Base-by-base conservation (phyloP, 306 rosid species). In the Rubus idaeus region DNA sequence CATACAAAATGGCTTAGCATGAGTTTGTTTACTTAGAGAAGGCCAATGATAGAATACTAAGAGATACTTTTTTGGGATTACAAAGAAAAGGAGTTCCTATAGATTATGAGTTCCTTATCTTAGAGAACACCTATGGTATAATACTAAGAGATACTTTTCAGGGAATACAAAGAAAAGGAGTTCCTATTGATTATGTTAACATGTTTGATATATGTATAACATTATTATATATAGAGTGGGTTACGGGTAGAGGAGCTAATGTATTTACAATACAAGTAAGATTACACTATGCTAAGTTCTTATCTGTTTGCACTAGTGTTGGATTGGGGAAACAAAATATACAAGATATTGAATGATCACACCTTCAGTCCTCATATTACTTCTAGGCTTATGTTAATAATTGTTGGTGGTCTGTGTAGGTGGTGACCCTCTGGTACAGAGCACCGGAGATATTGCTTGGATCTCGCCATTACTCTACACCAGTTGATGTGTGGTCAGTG, bases 371-470 rank as follows among this genome's bases (percentile, higher is more conserved):
- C 23, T 35, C 23, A 20, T 58, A 45, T 3, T 35, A 30, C 17
- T 61, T 30, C 56, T 69, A 77, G 47, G 39, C 9, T 23, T 68
- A 70, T 51, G 70, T 71, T 77, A 52, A 57, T 80, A 69, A 70
- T 68, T 44, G 10, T 73, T 67, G 62, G 68, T 65, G 62, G 75
- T 74, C 56, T 70, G 20, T 81, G 37, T 85, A 94, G 98, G 98
- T 95, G 86, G 99, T 95, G 80, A 95, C 99, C 40, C 89, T 95
- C 20, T 95, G 99, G 99, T 95, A 95, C 76, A 88, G 99, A 89
- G 99, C 99, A 71, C 99, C 99, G 35, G 99, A 95, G 83, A 92
- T 95, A 87, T 84, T 95, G 86, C 99, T 95, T 75, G 99, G 99
- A 78, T 92, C 99, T 74, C 97, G 97, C 70, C 96, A 95, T 84